Base-by-base conservation (phyloP, 352 stramenopile species). In the Pythium dissotocum region DNA sequence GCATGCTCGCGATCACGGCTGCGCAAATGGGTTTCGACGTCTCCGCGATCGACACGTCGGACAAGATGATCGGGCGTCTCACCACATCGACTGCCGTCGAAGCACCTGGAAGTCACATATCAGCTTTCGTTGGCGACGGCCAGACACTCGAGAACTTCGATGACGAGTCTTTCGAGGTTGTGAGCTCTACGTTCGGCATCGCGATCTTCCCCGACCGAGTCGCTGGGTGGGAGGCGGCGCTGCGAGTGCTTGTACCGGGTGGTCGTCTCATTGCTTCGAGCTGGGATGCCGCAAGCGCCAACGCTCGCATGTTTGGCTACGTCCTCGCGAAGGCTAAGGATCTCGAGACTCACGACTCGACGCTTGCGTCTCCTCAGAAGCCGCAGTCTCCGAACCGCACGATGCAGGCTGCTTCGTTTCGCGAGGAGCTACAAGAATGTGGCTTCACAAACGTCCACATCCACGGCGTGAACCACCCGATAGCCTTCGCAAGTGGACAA, bases 171-270 rank as follows among this genome's bases (percentile, higher is more conserved):
- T 58, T 70, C 30, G 67, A 70, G 28, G 46, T 66, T 6, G 67
- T 73, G 4, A 53, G 26, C 33, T 73, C 67, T 16, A 51, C 56
- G 13, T 73, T 73, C 33, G 67, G 67, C 30, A 62, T 66, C 13
- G 65, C 61, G 35, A 38, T 73, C 35, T 70, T 73, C 57, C 57
- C 67, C 2, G 61, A 73, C 35, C 67, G 67, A 13, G 28, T 46
- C 16, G 55, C 61, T n/a, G 61, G 55, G 12, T 73, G 67, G 67
- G 5, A 9, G 30, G 60, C 67, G 14, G 67, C 67, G 38, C n/a
- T 4, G 18, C 67, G 67, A 16, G 67, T 73, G 48, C 61, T 73
- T 16, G 30, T 38, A 8, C 61, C 67, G 0, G 28, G 44, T 21
- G 67, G 67, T 13, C 55, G 49, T 9, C 55, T 73, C 0, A 10